Base-by-base conservation (phyloP, 306 rosid species). In the Nissolia schottii region DNA sequence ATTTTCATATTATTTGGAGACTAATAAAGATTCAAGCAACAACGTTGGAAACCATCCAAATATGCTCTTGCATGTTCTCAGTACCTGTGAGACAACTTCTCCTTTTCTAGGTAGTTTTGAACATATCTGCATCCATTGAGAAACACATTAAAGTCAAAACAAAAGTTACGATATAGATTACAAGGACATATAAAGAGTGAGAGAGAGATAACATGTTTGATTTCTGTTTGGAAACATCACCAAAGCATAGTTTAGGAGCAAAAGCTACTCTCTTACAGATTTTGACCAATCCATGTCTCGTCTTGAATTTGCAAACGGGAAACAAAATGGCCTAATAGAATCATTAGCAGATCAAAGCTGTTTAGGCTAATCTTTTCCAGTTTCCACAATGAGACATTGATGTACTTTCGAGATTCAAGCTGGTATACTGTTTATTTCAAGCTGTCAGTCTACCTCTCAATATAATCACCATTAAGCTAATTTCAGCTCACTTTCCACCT, bases 61-160 rank as follows among this genome's bases (percentile, higher is more conserved):
- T 35, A 11, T 16, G 18, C 34, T 34, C 53, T 41, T 3, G 14
- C 59, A 55, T 19, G 56, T 48, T 63, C 76, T 89, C 79, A 89
- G 73, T 80, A 82, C 85, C 91, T 81, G 75, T 85, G 89, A 70
- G 75, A 32, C 82, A 84, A 32, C 82, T 89, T 89, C 91, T 89
- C 95, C 67, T 79, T 83, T 74, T 89, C 89, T 73, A 11, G 48
- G 75, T 61, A 86, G 85, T 31, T 61, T 75, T 78, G 83, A 59
- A 85, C 95, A 82, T 89, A 89, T 61, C 95, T 86, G 80, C 78
- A 82, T 72, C 61, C 70, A 74, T 38, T 25, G 1, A 24, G 48
- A 64, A 48, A 60, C 19, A 45, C 9, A 69, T 64, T 24, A 79
- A 46, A 50, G n/a, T 14, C 16, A 41, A 0, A 45, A 45, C 20